Evolutionary conservation across 169 alveolate genomes (phyloP), one percentile per base, ranked within the genome.

Genomic region (Pseudocohnilembus persalinus): DNA sequence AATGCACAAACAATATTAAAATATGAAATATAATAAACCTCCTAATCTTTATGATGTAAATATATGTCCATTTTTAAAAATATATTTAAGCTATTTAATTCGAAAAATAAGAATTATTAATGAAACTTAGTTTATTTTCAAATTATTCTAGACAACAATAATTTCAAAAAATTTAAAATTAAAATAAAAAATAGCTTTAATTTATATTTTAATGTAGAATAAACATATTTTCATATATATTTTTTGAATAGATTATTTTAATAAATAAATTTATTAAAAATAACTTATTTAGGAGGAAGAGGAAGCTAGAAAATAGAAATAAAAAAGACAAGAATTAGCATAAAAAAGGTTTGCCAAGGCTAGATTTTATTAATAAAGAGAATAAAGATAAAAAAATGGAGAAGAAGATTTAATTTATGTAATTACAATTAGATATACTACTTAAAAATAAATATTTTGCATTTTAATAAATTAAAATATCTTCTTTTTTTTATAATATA

Each of bases 331-430:
- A 78, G 64, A 78, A 68, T 63, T 78, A 49, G 83, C 93, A 49
- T 35, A 49, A 30, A 78, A 78, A 78, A 78, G 83, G 29, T 78
- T 78, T 78, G 83, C 83, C 1, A 78, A 78, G 49, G 83, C 34
- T 33, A 33, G 72, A 49, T 78, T 78, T 31, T 78, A 78, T 27
- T 29, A 33, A n/a, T 33, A 73, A 68, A 78, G 49, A 29, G 34
- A 78, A 28, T 32, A 33, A 33, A 31, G 83, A 26, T 49, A 35
- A n/a, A 33, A 78, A 68, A 20, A 78, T 28, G 34, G 31, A 27
- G 31, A 63, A 27, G 31, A 29, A 28, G 83, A 78, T 78, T 68
- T 63, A 78, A 78, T 0, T 78, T n/a, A 73, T 73, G 29, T 73
- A 29, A 29, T n/a, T n/a, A n/a, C n/a, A n/a, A n/a, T n/a, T n/a